A percentile compares a stretch with the other conserved stretches of the same genome.
Evolutionary conservation across 2,329 filamentous ascomycete genomes (phyloP).

Genomic region (Oidium heveae): DNA sequence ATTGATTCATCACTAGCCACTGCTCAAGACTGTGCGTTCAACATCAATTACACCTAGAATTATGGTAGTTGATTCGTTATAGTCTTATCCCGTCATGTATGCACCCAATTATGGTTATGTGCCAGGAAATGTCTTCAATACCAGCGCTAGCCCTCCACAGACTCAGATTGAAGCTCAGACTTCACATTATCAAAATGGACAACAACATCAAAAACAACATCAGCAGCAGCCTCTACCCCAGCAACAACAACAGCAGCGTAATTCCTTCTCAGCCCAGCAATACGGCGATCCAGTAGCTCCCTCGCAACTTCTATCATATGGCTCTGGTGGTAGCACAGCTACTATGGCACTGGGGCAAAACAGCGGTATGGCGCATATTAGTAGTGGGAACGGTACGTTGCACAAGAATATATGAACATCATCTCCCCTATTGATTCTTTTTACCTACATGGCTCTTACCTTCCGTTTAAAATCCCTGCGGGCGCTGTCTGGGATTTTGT

Average conservation of each 20-base stretch:
- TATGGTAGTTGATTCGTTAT: not conserved
- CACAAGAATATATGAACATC: slow-evolving; percentile 4
- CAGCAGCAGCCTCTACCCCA: slow-evolving; percentile 6
- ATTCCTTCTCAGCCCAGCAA: slow-evolving; percentile 28
- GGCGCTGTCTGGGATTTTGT: not conserved
- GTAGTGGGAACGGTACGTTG: slow-evolving; percentile 12
- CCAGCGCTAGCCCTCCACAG: slow-evolving; percentile 5
- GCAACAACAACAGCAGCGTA: slow-evolving; percentile 28
- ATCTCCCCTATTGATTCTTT: slow-evolving; percentile 2
- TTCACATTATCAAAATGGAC: slow-evolving; percentile 13
- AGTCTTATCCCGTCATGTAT: slow-evolving; percentile 7
- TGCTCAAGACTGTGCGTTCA: too few relatives aligned
- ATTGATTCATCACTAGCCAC: too few relatives aligned
- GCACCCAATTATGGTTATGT: slow-evolving; percentile 8
- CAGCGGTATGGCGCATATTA: slow-evolving; percentile 14
- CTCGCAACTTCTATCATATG: slow-evolving; percentile 10
- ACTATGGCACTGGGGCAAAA: slow-evolving; percentile 31
- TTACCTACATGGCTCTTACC: not conserved
- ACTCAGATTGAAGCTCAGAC: slow-evolving; percentile 6
- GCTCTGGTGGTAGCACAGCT: slow-evolving; percentile 9
- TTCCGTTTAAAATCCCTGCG: not conserved
- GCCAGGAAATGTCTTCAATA: slow-evolving; percentile 5
- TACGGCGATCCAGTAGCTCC: slow-evolving; percentile 6
- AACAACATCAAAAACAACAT: slow-evolving; percentile 24
- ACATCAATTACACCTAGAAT: too few relatives aligned